Evolutionary conservation across 768 basidiomycete species (phyloP), one percentile per base, ranked within the genome.

Genomic region (Crucibulum laeve): DNA sequence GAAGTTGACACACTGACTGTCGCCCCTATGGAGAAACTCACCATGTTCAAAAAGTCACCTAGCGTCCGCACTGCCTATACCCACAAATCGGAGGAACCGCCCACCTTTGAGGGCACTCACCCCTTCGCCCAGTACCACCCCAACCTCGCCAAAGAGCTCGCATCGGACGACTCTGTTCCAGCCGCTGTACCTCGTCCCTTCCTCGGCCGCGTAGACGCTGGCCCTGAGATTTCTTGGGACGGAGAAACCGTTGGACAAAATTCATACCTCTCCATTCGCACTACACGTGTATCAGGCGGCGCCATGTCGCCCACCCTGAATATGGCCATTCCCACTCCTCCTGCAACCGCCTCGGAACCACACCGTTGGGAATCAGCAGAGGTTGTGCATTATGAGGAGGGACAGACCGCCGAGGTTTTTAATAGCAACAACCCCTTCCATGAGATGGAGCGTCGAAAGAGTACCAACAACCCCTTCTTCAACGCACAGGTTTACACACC

Each of bases 341-440:
- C 67, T 5, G 75, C 80, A 10, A 78, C 69, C 21, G 53, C 61
- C 3, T 71, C 76, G 1, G 62, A 70, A 13, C 57, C 64, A 2
- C 84, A 87, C 62, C 70, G 59, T 37, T 87, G 84, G 84, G 78
- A 87, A 58, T 80, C 79, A 5, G 83, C 83, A 3, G 79, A 84
- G 53, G 79, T 85, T 15, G 50, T 84, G 40, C 64, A 76, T 43
- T 64, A 63, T 38, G 50, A 59, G 36, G 69, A 73, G 24, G 63
- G 58, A 23, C 58, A 60, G 34, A 40, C 54, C 1, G 58, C 57
- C 13, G 62, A 68, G 46, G 46, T 62, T 30, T 30, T 8, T 11
- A 70, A 63, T 49, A 74, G 71, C 47, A 34, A 63, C 46, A 76
- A 76, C 65, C 67, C 70, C 17, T 67, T 69, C 59, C 28, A 7